These are phyloP conservation scores for Hyaloperonospora brassicae DNA, from an alignment of 352 stramenopile genomes.

Conservation along the genomic window DNA sequence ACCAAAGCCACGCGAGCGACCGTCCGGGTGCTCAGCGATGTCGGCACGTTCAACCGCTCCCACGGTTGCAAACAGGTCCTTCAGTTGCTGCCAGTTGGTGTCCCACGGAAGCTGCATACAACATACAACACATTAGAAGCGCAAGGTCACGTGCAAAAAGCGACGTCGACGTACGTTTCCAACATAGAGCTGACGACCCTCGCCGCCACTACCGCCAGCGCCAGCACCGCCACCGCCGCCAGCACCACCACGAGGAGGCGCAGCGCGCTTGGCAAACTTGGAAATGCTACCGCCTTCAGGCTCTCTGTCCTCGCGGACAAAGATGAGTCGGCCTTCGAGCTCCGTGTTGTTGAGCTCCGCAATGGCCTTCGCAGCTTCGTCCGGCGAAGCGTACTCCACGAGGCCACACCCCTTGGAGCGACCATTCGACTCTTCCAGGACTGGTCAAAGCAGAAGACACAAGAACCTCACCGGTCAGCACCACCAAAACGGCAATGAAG, in stretches of 20 bases:
- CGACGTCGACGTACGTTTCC: constrained; percentile 45
- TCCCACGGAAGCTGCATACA: constrained; percentile 50
- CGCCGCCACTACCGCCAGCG: constrained; percentile 10
- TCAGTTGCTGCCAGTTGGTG: constrained; percentile 61
- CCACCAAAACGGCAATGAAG: neutral
- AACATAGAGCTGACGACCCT: constrained; percentile 56
- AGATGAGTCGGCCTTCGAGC: constrained; percentile 85
- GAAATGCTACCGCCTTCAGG: constrained; percentile 62
- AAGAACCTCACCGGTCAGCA: constrained; percentile 1
- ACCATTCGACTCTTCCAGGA: constrained; percentile 71
- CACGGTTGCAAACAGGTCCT: constrained; percentile 54
- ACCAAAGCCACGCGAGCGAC: constrained; percentile 58
- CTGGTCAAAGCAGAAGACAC: constrained; percentile 19
- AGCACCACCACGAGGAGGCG: constrained; percentile 8
- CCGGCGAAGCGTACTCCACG: constrained; percentile 51
- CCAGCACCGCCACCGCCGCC: too few relatives aligned
- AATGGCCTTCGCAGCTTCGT: constrained; percentile 86
- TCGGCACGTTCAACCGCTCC: constrained; percentile 65
- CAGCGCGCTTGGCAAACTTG: constrained; percentile 44
- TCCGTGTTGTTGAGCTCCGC: constrained; percentile 88
- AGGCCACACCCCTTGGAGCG: constrained; percentile 87
- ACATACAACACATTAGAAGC: constrained; percentile 2
- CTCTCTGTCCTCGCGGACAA: constrained; percentile 83
- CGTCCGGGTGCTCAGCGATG: constrained; percentile 47
- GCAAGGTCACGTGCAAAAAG: neutral